A percentile compares a stretch with the other conserved stretches of the same genome.
Evolutionary conservation across 2,329 filamentous ascomycete species (phyloP).

Genomic region (Corynespora cassiicola): DNA sequence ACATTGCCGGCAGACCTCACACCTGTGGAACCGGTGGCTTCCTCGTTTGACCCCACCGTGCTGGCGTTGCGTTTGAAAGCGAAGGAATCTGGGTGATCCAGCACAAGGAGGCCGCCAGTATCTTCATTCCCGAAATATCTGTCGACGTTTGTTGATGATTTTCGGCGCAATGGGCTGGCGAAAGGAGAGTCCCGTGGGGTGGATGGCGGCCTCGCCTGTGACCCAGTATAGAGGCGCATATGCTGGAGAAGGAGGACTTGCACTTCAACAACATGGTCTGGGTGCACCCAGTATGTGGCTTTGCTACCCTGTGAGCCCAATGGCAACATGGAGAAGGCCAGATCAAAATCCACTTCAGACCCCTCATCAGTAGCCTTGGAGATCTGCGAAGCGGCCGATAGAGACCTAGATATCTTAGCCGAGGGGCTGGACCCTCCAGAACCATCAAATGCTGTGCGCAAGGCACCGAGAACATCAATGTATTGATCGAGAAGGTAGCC

Average conservation of each 20-base stretch:
- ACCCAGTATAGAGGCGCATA: conserved; percentile 48
- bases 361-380: conserved; percentile 47
- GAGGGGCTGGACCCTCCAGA: conserved; percentile 21
- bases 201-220: conserved; percentile 15
- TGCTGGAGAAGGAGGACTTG: conserved; percentile 59
- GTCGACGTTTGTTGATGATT: conserved; percentile 32
- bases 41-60: conserved; percentile 51
- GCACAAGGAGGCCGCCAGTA: conserved; percentile 50
- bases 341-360: conserved; percentile 56
- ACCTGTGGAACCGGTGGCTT: conserved; percentile 33
- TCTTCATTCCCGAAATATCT: conserved; percentile 39
- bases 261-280: conserved; percentile 61
- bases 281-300: conserved; percentile 62
- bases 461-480: conserved; percentile 52
- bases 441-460: conserved; percentile 52
- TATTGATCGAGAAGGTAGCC: conserved; percentile 57
- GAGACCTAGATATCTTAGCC: conserved; percentile 18
- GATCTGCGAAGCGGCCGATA: conserved; percentile 42
- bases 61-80: conserved; percentile 52
- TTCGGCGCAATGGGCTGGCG: conserved; percentile 31
- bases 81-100: conserved; percentile 56
- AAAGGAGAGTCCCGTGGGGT: conserved; percentile 23
- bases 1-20: conserved; percentile 41
- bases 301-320: conserved; percentile 53
- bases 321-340: conserved; percentile 55